Base-by-base conservation (phyloP, 1,139 yeast species). In the Candida tetrigidarum region DNA sequence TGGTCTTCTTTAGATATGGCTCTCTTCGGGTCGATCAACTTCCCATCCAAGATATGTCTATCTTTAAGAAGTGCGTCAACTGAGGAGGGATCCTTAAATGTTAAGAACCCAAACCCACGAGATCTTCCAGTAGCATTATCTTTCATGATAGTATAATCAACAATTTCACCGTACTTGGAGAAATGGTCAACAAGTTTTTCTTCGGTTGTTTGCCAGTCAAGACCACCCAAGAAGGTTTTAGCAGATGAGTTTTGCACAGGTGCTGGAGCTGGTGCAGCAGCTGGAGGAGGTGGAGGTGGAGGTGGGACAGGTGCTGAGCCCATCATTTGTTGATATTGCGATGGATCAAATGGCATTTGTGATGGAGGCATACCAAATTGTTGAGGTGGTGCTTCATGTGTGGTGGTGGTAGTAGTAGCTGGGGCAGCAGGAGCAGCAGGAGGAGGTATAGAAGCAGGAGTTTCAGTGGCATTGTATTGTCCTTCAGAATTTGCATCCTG, bases 1-100 rank as follows among this genome's bases (percentile, higher is more conserved):
- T 93, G 99, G 64, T 93, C 99, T 63, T 93, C 99, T 65, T 93
- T 86, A 35, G 99, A 98, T 59, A 93, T 93, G 18, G 99, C 98
- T 59, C 99, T 81, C 66, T 93, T 93, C 35, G 99, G 99, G 62
- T 93, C 99, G 63, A 93, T 95, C 51, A 95, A 87, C 65, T 95
- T 95, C 51, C 99, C 99, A 61, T 93, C 99, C 49, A 93, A 74
- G 42, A 89, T 82, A 65, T 93, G 99, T 60, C 89, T 96, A 50
- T 88, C 85, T 53, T 83, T 84, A 55, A 93, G 81, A 40, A 93
- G 99, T 52, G 81, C 88, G 60, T 90, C 96, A 29, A 93, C 99
- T 38, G 96, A 83, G 23, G 75, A 67, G 11, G 97, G 81, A 51
- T 86, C 87, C 43, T 82, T 84, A 71, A 95, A 93, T 0, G 97